Base-by-base conservation (phyloP, 805 yeast genomes). In the Nakazawaea populi region DNA sequence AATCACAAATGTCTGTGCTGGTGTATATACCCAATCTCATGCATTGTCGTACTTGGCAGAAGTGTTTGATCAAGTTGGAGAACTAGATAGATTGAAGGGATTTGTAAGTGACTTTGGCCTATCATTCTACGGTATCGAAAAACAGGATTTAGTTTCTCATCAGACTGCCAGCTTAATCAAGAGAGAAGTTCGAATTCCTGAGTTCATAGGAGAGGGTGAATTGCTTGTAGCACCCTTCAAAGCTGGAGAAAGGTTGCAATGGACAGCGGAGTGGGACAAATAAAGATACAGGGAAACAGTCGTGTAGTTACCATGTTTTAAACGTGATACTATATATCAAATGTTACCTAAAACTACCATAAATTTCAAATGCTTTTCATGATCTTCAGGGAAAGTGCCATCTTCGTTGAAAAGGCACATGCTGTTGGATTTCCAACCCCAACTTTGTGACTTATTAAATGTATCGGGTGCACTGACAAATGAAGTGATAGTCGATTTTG, bases 1-100 rank as follows among this genome's bases (percentile, higher is more conserved):
- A 54, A 89, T 82, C 57, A 71, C 74, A 37, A 92, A 91, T 27
- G 97, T 92, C 14, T 89, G 97, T 61, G 99, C 99, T n/a, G 99
- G 99, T 62, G 97, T 94, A 7, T 94, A 79, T 69, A 88, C 98
- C 1, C 99, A 94, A 67, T 78, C 88, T 27, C 80, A 80, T 58
- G 96, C 87, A 1, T 67, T 94, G 18, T 74, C 90, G 7, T 94
- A 92, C 57, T 70, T 94, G 30, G 97, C 98, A 3, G 86, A 91
- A 65, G 80, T 87, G 1, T 94, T 95, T 61, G 96, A 87, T 30
- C 67, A 74, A 49, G 75, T 69, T 18, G 83, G 77, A 11, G 78
- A 82, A 54, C 69, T 94, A 42, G 84, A 84, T 42, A 79, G 78
- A 52, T 73, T 94, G 58, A 82, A 77, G 59, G 79, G 71, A 34